A percentile compares a stretch with the other conserved stretches of the same genome.
phyloP scores from a whole-genome alignment of 129 eudicot genomes.

The Apium graveolens region DNA sequence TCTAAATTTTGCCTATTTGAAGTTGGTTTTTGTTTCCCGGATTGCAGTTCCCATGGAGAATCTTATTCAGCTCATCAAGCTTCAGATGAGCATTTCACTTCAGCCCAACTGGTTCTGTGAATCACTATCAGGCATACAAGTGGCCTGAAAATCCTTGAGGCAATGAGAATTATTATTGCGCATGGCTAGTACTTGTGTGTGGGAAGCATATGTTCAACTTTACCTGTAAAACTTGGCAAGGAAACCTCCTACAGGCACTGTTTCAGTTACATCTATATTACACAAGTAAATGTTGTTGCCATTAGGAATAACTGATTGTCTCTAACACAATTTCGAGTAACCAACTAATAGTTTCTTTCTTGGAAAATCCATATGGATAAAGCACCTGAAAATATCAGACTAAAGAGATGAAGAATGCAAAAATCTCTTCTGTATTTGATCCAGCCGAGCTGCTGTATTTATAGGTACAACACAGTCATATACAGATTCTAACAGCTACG shows the following conservation, averaged over 20 bases:
- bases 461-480: background rate
- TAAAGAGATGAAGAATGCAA: background rate
- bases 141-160: background rate
- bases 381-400: no score
- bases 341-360: background rate
- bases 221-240: background rate
- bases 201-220: background rate
- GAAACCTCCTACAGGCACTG: background rate
- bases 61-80: background rate
- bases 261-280: background rate
- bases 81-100: background rate
- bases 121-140: background rate
- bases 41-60: background rate
- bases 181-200: background rate
- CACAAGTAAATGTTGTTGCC: background rate
- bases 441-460: background rate
- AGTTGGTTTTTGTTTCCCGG: background rate
- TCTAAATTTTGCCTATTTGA: background rate
- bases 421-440: background rate
- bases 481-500: no score
- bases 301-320: background rate
- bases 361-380: no score
- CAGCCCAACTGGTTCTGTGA: background rate
- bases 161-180: background rate
- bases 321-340: background rate